Evolutionary conservation across 306 rosid species (phyloP).

Genomic region (Astragalus glycyphyllos): DNA sequence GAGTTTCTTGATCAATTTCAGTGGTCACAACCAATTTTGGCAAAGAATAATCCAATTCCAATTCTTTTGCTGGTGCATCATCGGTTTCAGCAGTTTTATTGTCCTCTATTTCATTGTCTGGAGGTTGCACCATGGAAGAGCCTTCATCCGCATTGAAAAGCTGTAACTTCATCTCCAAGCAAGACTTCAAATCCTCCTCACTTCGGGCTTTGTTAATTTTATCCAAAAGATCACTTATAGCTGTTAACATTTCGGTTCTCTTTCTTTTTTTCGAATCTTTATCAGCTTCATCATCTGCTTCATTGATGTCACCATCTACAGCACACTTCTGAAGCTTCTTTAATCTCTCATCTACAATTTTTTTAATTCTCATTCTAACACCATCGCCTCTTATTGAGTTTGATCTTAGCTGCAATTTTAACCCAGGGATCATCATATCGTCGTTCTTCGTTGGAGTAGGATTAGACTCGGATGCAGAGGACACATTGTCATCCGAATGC

Average conservation of each 20-base stretch:
- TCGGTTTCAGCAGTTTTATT: conserved; percentile 44
- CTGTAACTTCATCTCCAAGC: conserved; percentile 69
- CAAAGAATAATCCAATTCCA: conserved; percentile 31
- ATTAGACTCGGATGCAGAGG: conserved; percentile 52
- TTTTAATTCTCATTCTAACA: conserved; percentile 62
- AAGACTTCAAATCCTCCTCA: conserved; percentile 83
- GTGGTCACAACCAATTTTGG: conserved; percentile 1
- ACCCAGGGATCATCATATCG: conserved; percentile 55
- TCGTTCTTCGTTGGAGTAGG: conserved; percentile 51
- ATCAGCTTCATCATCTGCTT: conserved; percentile 56
- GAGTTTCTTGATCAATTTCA: conserved; percentile 52
- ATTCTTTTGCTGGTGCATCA: conserved; percentile 24
- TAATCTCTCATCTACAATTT: conserved; percentile 76
- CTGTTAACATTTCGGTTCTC: conserved; percentile 59
- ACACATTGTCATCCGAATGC: conserved; percentile 53
- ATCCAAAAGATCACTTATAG: conserved; percentile 72
- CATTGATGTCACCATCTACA: conserved; percentile 47
- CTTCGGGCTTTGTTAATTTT: conserved; percentile 85
- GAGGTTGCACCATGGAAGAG: conserved; percentile 44
- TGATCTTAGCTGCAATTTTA: conserved; percentile 73
- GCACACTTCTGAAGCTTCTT: conserved; percentile 59
- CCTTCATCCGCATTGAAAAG: conserved; percentile 55
- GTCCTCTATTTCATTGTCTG: conserved; percentile 46
- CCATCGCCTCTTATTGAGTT: conserved; percentile 58
- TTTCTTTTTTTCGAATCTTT: conserved; percentile 52